Conservation (phyloP, 1,284 basidiomycete species). For the Sanguinoderma infundibulare region DNA sequence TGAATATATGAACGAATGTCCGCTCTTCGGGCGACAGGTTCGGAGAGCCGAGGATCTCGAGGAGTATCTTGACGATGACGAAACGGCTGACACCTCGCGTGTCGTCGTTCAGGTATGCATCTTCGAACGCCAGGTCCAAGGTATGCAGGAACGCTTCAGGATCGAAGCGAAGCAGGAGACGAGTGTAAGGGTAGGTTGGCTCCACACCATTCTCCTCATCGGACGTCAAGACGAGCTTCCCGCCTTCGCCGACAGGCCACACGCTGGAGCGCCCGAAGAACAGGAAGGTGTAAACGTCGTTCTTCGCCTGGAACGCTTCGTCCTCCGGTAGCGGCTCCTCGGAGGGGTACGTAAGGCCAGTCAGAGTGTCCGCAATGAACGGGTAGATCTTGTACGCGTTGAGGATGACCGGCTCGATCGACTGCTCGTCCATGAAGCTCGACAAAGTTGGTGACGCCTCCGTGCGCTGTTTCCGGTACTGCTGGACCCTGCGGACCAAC, state of each 20-base stretch:
- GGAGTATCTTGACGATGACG: conserved; percentile 82
- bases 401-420: conserved; percentile 63
- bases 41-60: conserved; percentile 74
- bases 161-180: conserved; percentile 87
- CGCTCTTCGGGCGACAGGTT: conserved; percentile 64
- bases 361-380: conserved; percentile 88
- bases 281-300: conserved; percentile 78
- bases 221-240: conserved; percentile 73
- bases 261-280: conserved; percentile 83
- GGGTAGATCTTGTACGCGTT: conserved; percentile 94
- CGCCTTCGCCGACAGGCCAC: conserved; percentile 79
- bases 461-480: conserved; percentile 46
- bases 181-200: conserved; percentile 89
- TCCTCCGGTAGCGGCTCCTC: conserved; percentile 71
- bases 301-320: conserved; percentile 70
- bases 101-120: conserved; percentile 86
- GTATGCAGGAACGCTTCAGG: conserved; percentile 95
- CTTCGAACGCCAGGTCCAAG: conserved; percentile 95
- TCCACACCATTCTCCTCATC: conserved; percentile 74
- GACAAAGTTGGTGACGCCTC: conserved; percentile 37
- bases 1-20: conserved; percentile 93
- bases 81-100: conserved; percentile 74
- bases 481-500: conserved; percentile 74
- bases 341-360: conserved; percentile 88
- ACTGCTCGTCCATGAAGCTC: conserved; percentile 40